Evolutionary conservation across 352 stramenopile genomes (phyloP).

Genomic region (Phytophthora citrophthora): DNA sequence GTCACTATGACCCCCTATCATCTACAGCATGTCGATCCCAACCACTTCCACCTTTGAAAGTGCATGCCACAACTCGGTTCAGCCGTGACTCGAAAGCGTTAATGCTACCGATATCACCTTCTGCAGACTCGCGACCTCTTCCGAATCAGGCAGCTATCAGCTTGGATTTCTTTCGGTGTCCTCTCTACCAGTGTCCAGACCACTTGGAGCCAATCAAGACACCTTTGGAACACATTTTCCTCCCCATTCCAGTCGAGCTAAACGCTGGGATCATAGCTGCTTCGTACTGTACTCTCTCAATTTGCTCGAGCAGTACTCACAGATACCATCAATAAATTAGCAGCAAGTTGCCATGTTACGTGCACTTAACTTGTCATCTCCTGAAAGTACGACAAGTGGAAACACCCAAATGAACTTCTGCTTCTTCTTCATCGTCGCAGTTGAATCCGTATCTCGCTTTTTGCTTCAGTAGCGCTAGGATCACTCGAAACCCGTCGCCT

Average conservation of each 20-base stretch:
- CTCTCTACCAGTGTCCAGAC: slow-evolving; percentile 40
- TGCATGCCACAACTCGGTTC: slow-evolving; percentile 43
- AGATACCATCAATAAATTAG: neutral
- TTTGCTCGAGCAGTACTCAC: slow-evolving; percentile 22
- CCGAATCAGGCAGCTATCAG: slow-evolving; percentile 2
- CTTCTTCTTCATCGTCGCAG: too few relatives aligned
- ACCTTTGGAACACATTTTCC: slow-evolving; percentile 44
- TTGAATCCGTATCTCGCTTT: too few relatives aligned
- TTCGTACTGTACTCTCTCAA: too few relatives aligned
- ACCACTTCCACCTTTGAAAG: slow-evolving; percentile 27
- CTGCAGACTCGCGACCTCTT: slow-evolving; percentile 5
- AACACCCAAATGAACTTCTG: too few relatives aligned
- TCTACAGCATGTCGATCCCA: slow-evolving; percentile 13
- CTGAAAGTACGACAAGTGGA: too few relatives aligned
- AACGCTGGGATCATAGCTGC: slow-evolving; percentile 27
- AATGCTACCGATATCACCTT: slow-evolving; percentile 9
- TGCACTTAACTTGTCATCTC: too few relatives aligned
- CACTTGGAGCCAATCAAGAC: slow-evolving; percentile 35
- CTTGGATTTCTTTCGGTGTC: slow-evolving; percentile 46
- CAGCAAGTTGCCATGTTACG: too few relatives aligned
- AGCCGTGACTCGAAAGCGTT: slow-evolving; percentile 7
- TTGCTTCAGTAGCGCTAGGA: too few relatives aligned
- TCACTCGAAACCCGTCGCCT: too few relatives aligned
- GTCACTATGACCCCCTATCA: neutral
- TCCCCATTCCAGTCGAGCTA: slow-evolving; percentile 40